A percentile compares a stretch with the other conserved stretches of the same genome.
Conservation (phyloP, 1,139 yeast genomes). For the Kodamaea derodonti region DNA sequence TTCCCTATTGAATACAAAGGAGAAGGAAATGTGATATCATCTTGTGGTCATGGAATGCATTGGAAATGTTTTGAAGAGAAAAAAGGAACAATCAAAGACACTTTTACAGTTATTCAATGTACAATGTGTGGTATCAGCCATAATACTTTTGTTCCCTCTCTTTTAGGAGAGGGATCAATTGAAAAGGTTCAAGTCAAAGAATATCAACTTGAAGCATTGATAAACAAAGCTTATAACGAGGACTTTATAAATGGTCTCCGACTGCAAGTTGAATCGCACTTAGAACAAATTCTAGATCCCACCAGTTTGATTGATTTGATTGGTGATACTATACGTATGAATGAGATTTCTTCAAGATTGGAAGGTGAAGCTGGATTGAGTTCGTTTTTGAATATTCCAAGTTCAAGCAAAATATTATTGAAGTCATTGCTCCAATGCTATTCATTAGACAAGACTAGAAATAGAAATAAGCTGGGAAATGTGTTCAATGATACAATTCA, state of each 20-base stretch:
- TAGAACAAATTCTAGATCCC: slow-evolving; percentile 17
- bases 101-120: slow-evolving; percentile 34
- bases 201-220: slow-evolving; percentile 8
- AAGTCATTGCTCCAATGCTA: slow-evolving; percentile 35
- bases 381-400: slow-evolving; percentile 30
- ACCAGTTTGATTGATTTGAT: slow-evolving; percentile 28
- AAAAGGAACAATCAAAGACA: not conserved
- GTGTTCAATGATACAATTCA: not conserved
- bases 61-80: slow-evolving; percentile 41
- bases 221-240: slow-evolving; percentile 11
- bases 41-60: slow-evolving; percentile 75
- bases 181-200: not conserved
- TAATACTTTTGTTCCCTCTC: slow-evolving; percentile 44
- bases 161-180: slow-evolving; percentile 10
- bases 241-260: slow-evolving; percentile 2
- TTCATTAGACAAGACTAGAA: slow-evolving; percentile 4
- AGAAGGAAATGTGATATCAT: slow-evolving; percentile 36
- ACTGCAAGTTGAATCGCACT: not conserved
- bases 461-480: too few relatives aligned
- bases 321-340: slow-evolving; percentile 55
- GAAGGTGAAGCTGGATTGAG: slow-evolving; percentile 31
- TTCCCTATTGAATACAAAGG: slow-evolving; percentile 15
- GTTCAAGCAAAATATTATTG: slow-evolving; percentile 32
- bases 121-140: slow-evolving; percentile 61
- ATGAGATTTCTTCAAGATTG: slow-evolving; percentile 52